Percentiles rank a stretch among this genome's conserved stretches.
Conservation (phyloP, 2,329 filamentous ascomycete species). For the Clarireedia homoeocarpa region DNA sequence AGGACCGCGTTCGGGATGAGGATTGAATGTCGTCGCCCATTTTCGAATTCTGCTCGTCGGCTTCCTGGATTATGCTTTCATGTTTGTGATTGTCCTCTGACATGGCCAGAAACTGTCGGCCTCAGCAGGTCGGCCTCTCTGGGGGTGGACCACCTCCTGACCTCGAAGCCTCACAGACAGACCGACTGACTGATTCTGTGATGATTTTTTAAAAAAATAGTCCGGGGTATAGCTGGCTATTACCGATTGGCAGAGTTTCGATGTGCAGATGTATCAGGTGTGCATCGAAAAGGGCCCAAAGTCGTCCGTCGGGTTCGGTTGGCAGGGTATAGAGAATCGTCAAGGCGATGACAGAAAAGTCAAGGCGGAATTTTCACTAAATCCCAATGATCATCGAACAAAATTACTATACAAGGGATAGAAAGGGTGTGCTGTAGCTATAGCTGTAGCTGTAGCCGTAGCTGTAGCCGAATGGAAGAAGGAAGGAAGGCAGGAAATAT, state of each 20-base stretch:
- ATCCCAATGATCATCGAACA: neutral
- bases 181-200: no score
- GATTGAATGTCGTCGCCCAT: neutral
- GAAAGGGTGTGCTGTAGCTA: neutral
- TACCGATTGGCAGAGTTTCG: no score
- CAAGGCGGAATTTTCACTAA: neutral
- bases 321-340: no score
- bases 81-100: neutral
- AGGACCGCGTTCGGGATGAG: neutral
- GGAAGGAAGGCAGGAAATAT: neutral
- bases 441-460: neutral
- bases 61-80: neutral
- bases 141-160: neutral
- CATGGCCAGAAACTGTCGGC: neutral
- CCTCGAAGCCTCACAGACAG: neutral
- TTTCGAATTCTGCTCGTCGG: neutral
- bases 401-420: neutral
- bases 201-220: no score
- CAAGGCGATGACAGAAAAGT: no score
- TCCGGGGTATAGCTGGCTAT: no score
- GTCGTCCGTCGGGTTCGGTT: no score
- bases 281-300: no score
- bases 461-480: neutral
- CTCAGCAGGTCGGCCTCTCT: neutral
- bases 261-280: no score